A percentile compares a stretch with the other conserved stretches of the same genome.
These are phyloP conservation scores for Yamadazyma sp. DNA, from an alignment of 805 yeast genomes.

Conservation along the genomic window DNA sequence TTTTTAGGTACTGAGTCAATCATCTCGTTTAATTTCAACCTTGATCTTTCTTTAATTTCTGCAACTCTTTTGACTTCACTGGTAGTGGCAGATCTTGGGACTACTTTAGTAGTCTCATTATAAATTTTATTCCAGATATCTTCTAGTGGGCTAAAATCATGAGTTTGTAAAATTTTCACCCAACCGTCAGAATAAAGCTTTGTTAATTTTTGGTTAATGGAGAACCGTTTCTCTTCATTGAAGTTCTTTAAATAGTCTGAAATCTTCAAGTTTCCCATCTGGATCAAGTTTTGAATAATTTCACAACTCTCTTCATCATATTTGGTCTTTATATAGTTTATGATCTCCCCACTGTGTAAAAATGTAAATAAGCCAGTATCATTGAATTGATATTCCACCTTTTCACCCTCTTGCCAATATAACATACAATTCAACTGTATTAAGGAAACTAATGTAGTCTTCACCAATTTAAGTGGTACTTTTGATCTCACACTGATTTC, in stretches of 20 bases:
- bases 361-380: conserved; percentile 62
- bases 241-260: conserved; percentile 39
- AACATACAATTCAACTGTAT: conserved; percentile 76
- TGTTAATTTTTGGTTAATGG: conserved; percentile 12
- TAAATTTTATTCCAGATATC: conserved; percentile 38
- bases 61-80: conserved; percentile 42
- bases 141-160: conserved; percentile 31
- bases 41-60: conserved; percentile 61
- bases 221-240: conserved; percentile 17
- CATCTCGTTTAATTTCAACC: conserved; percentile 29
- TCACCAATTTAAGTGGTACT: conserved; percentile 50
- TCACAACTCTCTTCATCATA: conserved; percentile 50
- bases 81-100: conserved; percentile 34
- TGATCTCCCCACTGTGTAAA: conserved; percentile 75
- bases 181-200: conserved; percentile 35
- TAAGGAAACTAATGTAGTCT: conserved; percentile 68
- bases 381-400: conserved; percentile 54
- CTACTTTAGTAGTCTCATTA: conserved; percentile 31
- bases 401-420: conserved; percentile 44
- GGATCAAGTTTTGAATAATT: conserved; percentile 66
- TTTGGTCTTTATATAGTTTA: conserved; percentile 46
- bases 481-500: conserved; percentile 50
- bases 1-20: conserved; percentile 27
- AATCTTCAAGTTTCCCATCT: conserved; percentile 62
- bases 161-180: conserved; percentile 29